Percentiles rank a stretch among this genome's conserved stretches.
Evolutionary conservation across 805 yeast species (phyloP).

Genomic region (Candida piceae): DNA sequence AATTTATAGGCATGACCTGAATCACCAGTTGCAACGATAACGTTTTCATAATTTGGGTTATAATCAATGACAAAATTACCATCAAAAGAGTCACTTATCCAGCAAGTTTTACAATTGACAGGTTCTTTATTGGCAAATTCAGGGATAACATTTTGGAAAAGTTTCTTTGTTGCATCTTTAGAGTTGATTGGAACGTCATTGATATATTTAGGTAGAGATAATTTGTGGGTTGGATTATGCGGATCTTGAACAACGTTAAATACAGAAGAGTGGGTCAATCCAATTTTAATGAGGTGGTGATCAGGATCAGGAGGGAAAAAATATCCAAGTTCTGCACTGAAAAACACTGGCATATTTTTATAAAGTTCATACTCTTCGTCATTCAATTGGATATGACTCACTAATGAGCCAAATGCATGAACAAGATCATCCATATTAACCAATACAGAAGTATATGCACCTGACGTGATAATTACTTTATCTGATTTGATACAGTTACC

Average conservation of each 20-base stretch:
- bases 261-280: constrained; percentile 29
- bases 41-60: constrained; percentile 27
- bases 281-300: constrained; percentile 33
- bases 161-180: constrained; percentile 21
- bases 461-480: constrained; percentile 31
- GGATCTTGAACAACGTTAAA: constrained; percentile 24
- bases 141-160: constrained; percentile 31
- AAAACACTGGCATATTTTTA: constrained; percentile 37
- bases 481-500: constrained; percentile 26
- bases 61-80: constrained; percentile 35
- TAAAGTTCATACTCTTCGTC: constrained; percentile 32
- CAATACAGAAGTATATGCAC: constrained; percentile 34
- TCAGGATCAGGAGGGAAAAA: constrained; percentile 43
- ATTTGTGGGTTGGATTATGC: constrained; percentile 14
- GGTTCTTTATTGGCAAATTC: constrained; percentile 30
- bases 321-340: constrained; percentile 38
- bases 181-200: constrained; percentile 27
- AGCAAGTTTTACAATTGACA: constrained; percentile 29
- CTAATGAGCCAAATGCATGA: constrained; percentile 34
- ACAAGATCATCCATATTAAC: constrained; percentile 28
- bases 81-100: constrained; percentile 35
- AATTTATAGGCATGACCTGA: constrained; percentile 43
- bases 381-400: constrained; percentile 33
- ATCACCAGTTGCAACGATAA: constrained; percentile 40
- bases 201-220: constrained; percentile 32